phyloP scores from a whole-genome alignment of 1,139 yeast species.

The Blastobotrys ciferrii region DNA sequence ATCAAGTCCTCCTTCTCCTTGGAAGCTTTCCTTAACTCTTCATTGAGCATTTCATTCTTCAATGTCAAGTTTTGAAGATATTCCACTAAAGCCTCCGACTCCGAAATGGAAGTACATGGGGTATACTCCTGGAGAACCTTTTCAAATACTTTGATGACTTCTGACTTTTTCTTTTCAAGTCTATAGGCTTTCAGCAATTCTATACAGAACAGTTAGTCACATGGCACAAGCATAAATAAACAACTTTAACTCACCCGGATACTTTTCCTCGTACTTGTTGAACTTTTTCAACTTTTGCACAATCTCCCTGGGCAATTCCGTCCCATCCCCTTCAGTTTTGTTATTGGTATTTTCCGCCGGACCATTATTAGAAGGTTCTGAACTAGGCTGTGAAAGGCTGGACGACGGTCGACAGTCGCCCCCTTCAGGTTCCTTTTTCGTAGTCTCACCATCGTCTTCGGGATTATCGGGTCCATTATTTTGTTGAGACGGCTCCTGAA shows the following conservation, averaged over 20 bases:
- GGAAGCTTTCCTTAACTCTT: conserved; percentile 48
- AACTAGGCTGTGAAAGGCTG: conserved; percentile 2
- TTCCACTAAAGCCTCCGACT: conserved; percentile 65
- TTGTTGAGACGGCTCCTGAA: conserved; percentile 13
- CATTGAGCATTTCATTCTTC: conserved; percentile 57
- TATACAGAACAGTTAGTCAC: conserved; percentile 9
- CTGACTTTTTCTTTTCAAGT: conserved; percentile 67
- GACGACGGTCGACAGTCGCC: conserved; percentile 3
- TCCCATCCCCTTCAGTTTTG: conserved; percentile 9
- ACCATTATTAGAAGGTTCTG: conserved; percentile 8
- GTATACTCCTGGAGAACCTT: conserved; percentile 72
- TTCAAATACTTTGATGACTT: conserved; percentile 65
- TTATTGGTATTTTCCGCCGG: conserved; percentile 7
- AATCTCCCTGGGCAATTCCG: conserved; percentile 51
- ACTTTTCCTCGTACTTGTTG: conserved; percentile 83
- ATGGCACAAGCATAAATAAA: neutral
- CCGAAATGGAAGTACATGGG: conserved; percentile 73
- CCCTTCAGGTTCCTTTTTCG: neutral
- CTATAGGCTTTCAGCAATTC: conserved; percentile 76
- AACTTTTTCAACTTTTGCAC: conserved; percentile 70
- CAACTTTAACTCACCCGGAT: conserved; percentile 46
- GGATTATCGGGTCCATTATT: conserved; percentile 3
- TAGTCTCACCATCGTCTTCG: conserved; percentile 4
- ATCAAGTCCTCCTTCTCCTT: too few species aligned
- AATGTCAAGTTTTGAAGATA: conserved; percentile 63